Evolutionary conservation across 2,329 filamentous ascomycete genomes (phyloP), one percentile per base, ranked within the genome.

Genomic region (Grosmannia clavigera): DNA sequence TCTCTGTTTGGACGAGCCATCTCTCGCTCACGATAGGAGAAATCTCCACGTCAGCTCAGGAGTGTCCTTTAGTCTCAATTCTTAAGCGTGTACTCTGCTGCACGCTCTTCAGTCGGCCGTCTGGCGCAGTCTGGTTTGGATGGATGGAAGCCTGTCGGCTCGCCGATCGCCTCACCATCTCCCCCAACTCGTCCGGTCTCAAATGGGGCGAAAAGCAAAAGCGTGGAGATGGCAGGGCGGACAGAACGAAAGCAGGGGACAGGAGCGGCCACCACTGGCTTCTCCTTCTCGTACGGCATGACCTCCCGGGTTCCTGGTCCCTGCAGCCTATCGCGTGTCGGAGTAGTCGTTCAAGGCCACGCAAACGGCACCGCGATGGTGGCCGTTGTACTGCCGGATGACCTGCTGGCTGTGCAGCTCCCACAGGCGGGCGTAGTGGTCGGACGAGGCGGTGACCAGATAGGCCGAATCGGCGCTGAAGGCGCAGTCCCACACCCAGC

Each of bases 401-500:
- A 96, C 92, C 68, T 86, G 86, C 72, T 95, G 90, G 65, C 86
- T 91, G 64, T 81, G 78, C 64, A 96, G 77, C 76, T 96, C 92
- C 92, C 92, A 96, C 60, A 96, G 75, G 22, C 92, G 81, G 2
- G 92, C 92, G 70, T 95, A 96, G 71, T 96, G 92, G 70, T 96
- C 92, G 51, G 87, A 92, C 70, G 90, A 96, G 5, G 92, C 91
- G 0, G 92, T 96, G 14, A 96, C 92, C 7, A 96, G 78, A 69
- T 96, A 96, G 0, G 92, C 92, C 40, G 87, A 92, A 71, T 96
- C 92, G 31, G 92, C 92, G 63, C 88, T 92, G 74, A 96, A 96
- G 0, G 92, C 92, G 68, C 92, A 96, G 72, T 96, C 92, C 92
- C 92, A 96, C 1, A 96, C 92, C 92, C 92, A 96, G 59, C 92